Evolutionary conservation across 441 rosid genomes (phyloP).

Genomic region (Isatis lusitanica): DNA sequence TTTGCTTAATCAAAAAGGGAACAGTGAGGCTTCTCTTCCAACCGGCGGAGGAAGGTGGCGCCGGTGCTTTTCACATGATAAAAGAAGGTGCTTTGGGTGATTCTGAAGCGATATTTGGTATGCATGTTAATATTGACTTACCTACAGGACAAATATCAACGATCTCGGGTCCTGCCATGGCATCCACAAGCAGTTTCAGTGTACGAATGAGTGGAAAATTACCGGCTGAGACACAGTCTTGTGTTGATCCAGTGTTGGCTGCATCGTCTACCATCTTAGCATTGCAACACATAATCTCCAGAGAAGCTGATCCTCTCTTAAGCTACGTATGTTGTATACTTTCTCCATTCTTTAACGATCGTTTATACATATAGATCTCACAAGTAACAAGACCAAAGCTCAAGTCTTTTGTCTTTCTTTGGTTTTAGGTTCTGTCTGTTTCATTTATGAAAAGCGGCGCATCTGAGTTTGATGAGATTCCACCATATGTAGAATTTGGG

Average conservation of each 20-base stretch:
- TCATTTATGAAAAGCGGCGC: slow-evolving; percentile 65
- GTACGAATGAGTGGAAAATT: slow-evolving; percentile 59
- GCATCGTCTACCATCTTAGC: slow-evolving; percentile 70
- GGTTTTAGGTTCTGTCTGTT: slow-evolving; percentile 70
- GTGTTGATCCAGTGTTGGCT: slow-evolving; percentile 63
- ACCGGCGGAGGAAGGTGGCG: slow-evolving; percentile 93
- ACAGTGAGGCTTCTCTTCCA: slow-evolving; percentile 84
- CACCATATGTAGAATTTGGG: slow-evolving; percentile 66
- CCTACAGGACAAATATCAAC: slow-evolving; percentile 60
- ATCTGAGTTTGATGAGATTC: slow-evolving; percentile 51
- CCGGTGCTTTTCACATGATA: slow-evolving; percentile 81
- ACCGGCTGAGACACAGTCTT: slow-evolving; percentile 45
- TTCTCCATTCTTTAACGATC: not conserved
- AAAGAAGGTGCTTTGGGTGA: slow-evolving; percentile 81
- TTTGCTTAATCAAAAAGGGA: slow-evolving; percentile 49
- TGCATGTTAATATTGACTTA: slow-evolving; percentile 45
- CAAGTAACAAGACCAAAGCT: not conserved
- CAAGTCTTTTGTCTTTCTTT: slow-evolving; percentile 1
- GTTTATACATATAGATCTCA: not conserved
- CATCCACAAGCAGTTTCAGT: slow-evolving; percentile 55
- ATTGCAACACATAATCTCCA: slow-evolving; percentile 69
- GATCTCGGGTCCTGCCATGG: slow-evolving; percentile 59
- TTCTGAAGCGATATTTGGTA: slow-evolving; percentile 80
- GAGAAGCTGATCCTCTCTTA: slow-evolving; percentile 75
- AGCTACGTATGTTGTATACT: slow-evolving; percentile 42